Conservation (phyloP, 192 early-diverging fungal species). For the Coemansia reversa region DNA sequence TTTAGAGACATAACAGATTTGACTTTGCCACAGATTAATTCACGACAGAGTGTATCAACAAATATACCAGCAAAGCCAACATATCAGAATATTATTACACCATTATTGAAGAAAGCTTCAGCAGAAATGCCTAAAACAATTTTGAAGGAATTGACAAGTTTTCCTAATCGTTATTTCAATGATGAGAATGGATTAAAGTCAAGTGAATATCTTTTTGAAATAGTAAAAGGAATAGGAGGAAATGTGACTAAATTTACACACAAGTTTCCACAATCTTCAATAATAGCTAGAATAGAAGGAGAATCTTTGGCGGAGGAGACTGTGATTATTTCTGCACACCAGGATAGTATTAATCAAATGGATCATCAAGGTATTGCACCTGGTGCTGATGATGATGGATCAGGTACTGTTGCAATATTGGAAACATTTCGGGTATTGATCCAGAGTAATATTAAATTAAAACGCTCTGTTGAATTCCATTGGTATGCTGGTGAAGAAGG, state of each 20-base stretch:
- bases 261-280: not conserved
- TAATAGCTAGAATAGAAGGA: not conserved
- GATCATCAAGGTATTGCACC: constrained; percentile 70
- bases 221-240: not conserved
- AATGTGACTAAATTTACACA: not conserved
- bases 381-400: constrained; percentile 82
- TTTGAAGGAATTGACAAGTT: not conserved
- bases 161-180: not conserved
- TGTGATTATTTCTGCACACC: constrained; percentile 84
- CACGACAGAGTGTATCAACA: not conserved
- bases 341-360: constrained; percentile 79
- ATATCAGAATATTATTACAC: not conserved
- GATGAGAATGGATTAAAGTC: not conserved
- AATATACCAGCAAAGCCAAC: not conserved
- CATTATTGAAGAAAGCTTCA: not conserved
- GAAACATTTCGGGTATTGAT: constrained; percentile 46
- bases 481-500: constrained; percentile 77
- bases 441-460: not conserved
- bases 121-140: not conserved
- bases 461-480: not conserved
- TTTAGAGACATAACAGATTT: not conserved
- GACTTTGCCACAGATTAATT: not conserved
- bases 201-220: not conserved
- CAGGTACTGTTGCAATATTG: constrained; percentile 77
- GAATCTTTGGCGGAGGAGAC: constrained; percentile 44